A percentile compares a stretch with the other conserved stretches of the same genome.
phyloP scores from a whole-genome alignment of 495 filamentous ascomycete species.

The Aspergillus affinis region DNA sequence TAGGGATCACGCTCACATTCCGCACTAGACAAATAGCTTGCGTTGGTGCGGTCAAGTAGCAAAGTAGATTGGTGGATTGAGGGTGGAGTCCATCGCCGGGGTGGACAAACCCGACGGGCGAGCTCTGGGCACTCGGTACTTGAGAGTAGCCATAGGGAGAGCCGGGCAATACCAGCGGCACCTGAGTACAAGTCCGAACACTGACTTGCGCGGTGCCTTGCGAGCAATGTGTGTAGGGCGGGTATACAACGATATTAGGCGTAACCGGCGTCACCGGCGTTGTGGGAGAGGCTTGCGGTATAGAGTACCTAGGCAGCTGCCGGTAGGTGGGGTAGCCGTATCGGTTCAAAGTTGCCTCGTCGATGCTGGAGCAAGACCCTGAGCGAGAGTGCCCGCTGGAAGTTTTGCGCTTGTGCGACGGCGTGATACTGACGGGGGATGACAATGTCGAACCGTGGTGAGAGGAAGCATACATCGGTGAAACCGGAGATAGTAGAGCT shows the following conservation, averaged over 20 bases:
- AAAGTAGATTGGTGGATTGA: conserved; percentile 66
- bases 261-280: conserved; percentile 47
- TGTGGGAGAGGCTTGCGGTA: conserved; percentile 47
- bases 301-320: conserved; percentile 67
- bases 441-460: conserved; percentile 42
- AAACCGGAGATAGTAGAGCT: conserved; percentile 52
- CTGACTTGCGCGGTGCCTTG: conserved; percentile 24
- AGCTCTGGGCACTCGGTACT: conserved; percentile 43
- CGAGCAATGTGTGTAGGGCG: conserved; percentile 25
- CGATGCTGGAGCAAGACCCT: conserved; percentile 67
- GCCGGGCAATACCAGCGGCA: conserved; percentile 37
- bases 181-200: conserved; percentile 33
- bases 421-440: conserved; percentile 66
- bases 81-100: conserved; percentile 33
- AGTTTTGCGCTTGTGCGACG: conserved; percentile 47
- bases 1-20: conserved; percentile 67
- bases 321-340: conserved; percentile 82
- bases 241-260: conserved; percentile 41
- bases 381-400: conserved; percentile 54
- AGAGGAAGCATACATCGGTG: conserved; percentile 36
- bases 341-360: conserved; percentile 62
- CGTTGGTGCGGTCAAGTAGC: conserved; percentile 76
- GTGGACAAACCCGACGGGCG: conserved; percentile 48
- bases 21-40: conserved; percentile 80
- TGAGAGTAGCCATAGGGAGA: conserved; percentile 46